Evolutionary conservation across 441 rosid species (phyloP), one percentile per base, ranked within the genome.

Genomic region (Bruguiera hainesii): DNA sequence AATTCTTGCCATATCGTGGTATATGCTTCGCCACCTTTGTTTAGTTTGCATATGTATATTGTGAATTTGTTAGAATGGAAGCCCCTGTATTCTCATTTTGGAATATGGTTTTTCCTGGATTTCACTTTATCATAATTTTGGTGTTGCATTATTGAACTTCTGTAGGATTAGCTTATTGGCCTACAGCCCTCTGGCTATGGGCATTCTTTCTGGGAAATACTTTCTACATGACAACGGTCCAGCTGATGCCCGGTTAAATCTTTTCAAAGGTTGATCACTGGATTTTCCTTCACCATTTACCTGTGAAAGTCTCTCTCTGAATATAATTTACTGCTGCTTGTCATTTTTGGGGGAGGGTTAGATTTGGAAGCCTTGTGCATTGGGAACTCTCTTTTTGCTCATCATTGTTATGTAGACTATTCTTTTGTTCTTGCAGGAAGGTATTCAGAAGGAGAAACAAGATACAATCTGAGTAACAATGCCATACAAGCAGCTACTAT

Each of bases 111-210:
- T 29, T 30, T 19, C 31, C 20, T 31, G 25, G 56, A 37, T 23
- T 15, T 3, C 60, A 33, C 53, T 20, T 42, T 48, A 52, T 49
- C 19, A 31, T 74, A 15, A 11, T 25, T n/a, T 20, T 18, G 28
- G 35, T 60, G 31, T 65, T 68, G n/a, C 26, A 56, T 63, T 33
- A 2, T 58, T 55, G 61, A 57, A 59, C 30, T 59, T 63, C 52
- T 58, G 39, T 49, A 82, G 89, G 75, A 75, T 82, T 69, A 71
- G 80, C 53, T 81, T 87, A 66, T 71, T 85, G 80, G 87, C 84
- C 29, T 87, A 83, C 75, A 87, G 88, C 48, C 93, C 88, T 46
- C 71, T 87, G 60, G 93, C 84, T 13, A 87, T 87, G 89, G 90
- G 89, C 56, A 82, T 85, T 71, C 87, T 85, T 64, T 83, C 93